These are phyloP conservation scores for Rosa hybrid DNA, from an alignment of 331 rosid species.

Conservation along the genomic window DNA sequence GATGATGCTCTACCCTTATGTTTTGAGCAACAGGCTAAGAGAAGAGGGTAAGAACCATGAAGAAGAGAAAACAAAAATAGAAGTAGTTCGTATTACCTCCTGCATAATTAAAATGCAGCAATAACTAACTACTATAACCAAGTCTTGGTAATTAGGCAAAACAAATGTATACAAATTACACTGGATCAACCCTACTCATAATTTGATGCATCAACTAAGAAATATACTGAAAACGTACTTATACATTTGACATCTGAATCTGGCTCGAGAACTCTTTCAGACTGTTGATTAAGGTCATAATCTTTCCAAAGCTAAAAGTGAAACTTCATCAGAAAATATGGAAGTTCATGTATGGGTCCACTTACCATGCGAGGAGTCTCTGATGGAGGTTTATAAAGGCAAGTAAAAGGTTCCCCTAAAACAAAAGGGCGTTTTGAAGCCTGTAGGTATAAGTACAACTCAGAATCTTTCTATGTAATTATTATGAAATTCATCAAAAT, in stretches of 20 bases:
- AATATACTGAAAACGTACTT: background rate
- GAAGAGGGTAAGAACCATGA: conserved; percentile 15
- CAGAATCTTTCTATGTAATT: conserved; percentile 28
- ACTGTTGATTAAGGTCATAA: background rate
- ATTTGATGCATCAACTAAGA: background rate
- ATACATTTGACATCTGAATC: background rate
- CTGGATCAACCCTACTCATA: background rate
- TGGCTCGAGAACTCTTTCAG: background rate
- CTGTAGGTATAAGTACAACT: conserved; percentile 51
- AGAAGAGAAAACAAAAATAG: background rate
- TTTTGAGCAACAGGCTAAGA: conserved; percentile 81
- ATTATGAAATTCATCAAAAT: conserved; percentile 26
- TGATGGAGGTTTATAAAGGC: conserved; percentile 77
- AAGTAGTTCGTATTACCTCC: background rate
- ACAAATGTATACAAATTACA: background rate
- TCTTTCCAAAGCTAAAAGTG: conserved; percentile 8
- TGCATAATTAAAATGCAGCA: conserved; percentile 1
- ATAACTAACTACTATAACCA: background rate
- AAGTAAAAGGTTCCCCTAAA: conserved; percentile 93
- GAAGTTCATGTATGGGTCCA: conserved; percentile 27
- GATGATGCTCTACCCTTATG: conserved; percentile 94
- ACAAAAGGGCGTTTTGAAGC: conserved; percentile 98
- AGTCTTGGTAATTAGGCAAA: background rate
- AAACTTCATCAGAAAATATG: conserved; percentile 17
- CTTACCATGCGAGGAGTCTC: conserved; percentile 96